phyloP scores from a whole-genome alignment of 192 early-diverging fungal species.

The Paraglomus brasilianum region DNA sequence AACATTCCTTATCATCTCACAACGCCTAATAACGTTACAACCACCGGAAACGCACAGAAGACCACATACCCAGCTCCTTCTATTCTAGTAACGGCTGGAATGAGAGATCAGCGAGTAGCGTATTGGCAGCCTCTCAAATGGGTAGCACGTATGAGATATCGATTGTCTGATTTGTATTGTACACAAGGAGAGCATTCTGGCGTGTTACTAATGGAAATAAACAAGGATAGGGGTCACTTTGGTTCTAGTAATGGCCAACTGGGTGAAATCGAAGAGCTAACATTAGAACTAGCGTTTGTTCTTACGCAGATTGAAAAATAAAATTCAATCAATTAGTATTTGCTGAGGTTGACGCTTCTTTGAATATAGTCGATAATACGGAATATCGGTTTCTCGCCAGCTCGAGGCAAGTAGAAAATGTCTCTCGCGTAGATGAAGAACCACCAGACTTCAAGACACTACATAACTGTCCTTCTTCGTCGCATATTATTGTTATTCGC shows the following conservation, averaged over 20 bases:
- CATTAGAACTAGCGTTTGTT: conserved; percentile 54
- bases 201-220: conserved; percentile 43
- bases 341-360: too few species aligned
- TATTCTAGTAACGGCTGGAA: conserved; percentile 72
- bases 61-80: conserved; percentile 47
- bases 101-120: conserved; percentile 77
- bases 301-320: conserved; percentile 45
- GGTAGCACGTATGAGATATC: conserved; percentile 65
- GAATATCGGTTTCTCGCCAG: conserved; percentile 19
- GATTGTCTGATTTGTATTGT: conserved; percentile 33
- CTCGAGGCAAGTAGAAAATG: conserved; percentile 2
- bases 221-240: conserved; percentile 55
- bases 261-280: conserved; percentile 47
- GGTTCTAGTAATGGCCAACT: conserved; percentile 49
- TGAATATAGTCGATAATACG: too few species aligned
- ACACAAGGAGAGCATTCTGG: conserved; percentile 32
- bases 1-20: conserved; percentile 43
- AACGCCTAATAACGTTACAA: neutral
- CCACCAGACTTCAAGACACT: conserved; percentile 61
- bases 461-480: conserved; percentile 56
- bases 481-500: conserved; percentile 55
- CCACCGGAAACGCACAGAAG: neutral
- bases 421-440: conserved; percentile 34
- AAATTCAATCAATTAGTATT: neutral
- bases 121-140: conserved; percentile 88